Conservation (phyloP, 78 protist genomes). For the Protostelium mycophagum region DNA sequence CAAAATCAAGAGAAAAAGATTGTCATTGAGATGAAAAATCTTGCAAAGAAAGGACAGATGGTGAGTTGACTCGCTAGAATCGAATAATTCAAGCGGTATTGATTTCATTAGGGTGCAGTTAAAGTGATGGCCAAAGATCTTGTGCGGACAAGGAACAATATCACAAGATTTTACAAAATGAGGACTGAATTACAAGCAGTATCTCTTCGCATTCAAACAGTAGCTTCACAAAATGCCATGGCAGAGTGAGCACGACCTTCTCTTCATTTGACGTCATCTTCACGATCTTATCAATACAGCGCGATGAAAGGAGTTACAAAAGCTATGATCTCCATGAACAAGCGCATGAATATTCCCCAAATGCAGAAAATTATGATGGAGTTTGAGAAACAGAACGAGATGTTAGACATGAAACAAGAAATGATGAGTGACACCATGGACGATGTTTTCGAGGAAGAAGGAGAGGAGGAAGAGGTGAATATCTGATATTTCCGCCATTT, state of each 20-base stretch:
- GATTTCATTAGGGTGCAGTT: slow-evolving; percentile 48
- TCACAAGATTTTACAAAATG: slow-evolving; percentile 83
- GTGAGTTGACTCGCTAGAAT: background rate
- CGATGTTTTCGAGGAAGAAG: slow-evolving; percentile 85
- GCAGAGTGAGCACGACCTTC: background rate
- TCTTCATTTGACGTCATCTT: background rate
- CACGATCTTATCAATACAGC: background rate
- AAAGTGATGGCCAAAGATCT: slow-evolving; percentile 94
- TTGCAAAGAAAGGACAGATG: slow-evolving; percentile 86
- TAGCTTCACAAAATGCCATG: background rate
- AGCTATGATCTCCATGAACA: slow-evolving; percentile 88
- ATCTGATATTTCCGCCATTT: background rate
- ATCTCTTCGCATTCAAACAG: slow-evolving; percentile 70
- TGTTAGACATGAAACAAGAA: slow-evolving; percentile 91
- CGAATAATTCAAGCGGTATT: background rate
- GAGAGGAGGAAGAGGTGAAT: slow-evolving; percentile 73
- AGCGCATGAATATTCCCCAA: slow-evolving; percentile 77
- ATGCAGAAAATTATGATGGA: slow-evolving; percentile 94
- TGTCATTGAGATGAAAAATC: slow-evolving; percentile 77
- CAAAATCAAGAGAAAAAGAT: slow-evolving; percentile 80
- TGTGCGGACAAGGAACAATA: slow-evolving; percentile 82
- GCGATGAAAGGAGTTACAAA: slow-evolving; percentile 88
- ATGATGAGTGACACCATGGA: slow-evolving; percentile 94
- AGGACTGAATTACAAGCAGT: slow-evolving; percentile 84
- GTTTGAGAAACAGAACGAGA: slow-evolving; percentile 86